Conservation (phyloP, 2,329 filamentous ascomycete species). For the Juglanconis juglandina region DNA sequence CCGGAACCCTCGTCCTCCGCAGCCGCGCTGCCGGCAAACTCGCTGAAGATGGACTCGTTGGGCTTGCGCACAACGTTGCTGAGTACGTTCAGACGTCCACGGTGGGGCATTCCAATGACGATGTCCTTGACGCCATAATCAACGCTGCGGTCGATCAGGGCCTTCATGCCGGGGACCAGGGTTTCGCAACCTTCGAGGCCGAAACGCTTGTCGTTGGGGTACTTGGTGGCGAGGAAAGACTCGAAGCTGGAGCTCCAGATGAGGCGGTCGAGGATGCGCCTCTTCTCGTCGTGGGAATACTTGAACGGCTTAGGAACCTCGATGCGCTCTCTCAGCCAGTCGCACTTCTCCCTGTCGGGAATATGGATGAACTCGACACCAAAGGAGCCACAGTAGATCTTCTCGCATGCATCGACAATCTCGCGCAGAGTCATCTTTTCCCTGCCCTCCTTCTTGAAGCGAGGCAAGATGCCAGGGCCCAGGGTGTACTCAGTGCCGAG, state of each 20-base stretch:
- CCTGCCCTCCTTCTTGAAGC: slow-evolving; percentile 82
- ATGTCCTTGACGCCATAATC: slow-evolving; percentile 99
- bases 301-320: slow-evolving; percentile 95
- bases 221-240: slow-evolving; percentile 91
- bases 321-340: slow-evolving; percentile 93
- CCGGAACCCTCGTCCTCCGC: slow-evolving; percentile 94
- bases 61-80: slow-evolving; percentile 98
- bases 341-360: slow-evolving; percentile 92
- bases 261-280: slow-evolving; percentile 90
- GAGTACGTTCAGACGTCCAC: slow-evolving; percentile 94
- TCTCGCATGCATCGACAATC: slow-evolving; percentile 89
- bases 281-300: slow-evolving; percentile 97
- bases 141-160: slow-evolving; percentile 94
- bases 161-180: slow-evolving; percentile 98
- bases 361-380: slow-evolving; percentile 99
- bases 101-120: slow-evolving; percentile 98
- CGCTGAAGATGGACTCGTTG: slow-evolving; percentile 99
- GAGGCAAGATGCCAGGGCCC: slow-evolving; percentile 89
- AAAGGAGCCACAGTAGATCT: slow-evolving; percentile 95
- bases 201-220: slow-evolving; percentile 99
- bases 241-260: slow-evolving; percentile 99
- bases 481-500: slow-evolving; percentile 88
- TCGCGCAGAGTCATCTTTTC: slow-evolving; percentile 97
- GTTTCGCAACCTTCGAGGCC: slow-evolving; percentile 97
- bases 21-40: slow-evolving; percentile 85